Evolutionary conservation across 805 yeast species (phyloP).

Genomic region (Wickerhamiella dianesei): DNA sequence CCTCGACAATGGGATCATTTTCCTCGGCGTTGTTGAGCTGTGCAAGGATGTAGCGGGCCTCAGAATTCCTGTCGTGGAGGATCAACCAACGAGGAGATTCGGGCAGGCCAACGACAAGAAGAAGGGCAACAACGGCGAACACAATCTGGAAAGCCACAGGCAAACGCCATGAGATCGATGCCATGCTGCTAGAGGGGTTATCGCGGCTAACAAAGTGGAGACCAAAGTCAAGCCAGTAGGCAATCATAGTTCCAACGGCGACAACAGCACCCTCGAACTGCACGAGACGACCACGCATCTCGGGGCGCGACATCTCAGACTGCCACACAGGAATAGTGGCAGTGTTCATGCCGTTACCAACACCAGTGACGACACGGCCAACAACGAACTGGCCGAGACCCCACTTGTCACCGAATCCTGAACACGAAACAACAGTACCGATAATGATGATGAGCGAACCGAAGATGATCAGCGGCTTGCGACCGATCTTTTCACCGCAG

Average conservation of each 20-base stretch:
- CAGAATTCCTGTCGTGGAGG: slow-evolving; percentile 42
- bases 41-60: slow-evolving; percentile 35
- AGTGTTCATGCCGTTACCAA: slow-evolving; percentile 65
- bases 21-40: slow-evolving; percentile 26
- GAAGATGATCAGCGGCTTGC: slow-evolving; percentile 45
- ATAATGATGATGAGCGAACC: slow-evolving; percentile 45
- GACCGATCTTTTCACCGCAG: slow-evolving; percentile 49
- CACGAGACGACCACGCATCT: slow-evolving; percentile 53
- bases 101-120: slow-evolving; percentile 45
- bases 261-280: slow-evolving; percentile 58
- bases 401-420: slow-evolving; percentile 33
- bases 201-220: slow-evolving; percentile 38
- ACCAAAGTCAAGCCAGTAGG: slow-evolving; percentile 66
- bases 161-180: slow-evolving; percentile 50
- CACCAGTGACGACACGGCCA: slow-evolving; percentile 59
- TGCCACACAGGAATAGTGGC: slow-evolving; percentile 78
- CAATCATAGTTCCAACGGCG: slow-evolving; percentile 59
- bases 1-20: slow-evolving; percentile 11
- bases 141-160: slow-evolving; percentile 62
- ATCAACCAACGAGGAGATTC: slow-evolving; percentile 82
- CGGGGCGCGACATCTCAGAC: slow-evolving; percentile 56
- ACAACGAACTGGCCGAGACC: slow-evolving; percentile 55
- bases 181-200: neutral
- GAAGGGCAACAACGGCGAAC: slow-evolving; percentile 45
- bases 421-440: slow-evolving; percentile 45